phyloP scores from a whole-genome alignment of 305 asterid genomes.

The Fraxinus velutina region DNA sequence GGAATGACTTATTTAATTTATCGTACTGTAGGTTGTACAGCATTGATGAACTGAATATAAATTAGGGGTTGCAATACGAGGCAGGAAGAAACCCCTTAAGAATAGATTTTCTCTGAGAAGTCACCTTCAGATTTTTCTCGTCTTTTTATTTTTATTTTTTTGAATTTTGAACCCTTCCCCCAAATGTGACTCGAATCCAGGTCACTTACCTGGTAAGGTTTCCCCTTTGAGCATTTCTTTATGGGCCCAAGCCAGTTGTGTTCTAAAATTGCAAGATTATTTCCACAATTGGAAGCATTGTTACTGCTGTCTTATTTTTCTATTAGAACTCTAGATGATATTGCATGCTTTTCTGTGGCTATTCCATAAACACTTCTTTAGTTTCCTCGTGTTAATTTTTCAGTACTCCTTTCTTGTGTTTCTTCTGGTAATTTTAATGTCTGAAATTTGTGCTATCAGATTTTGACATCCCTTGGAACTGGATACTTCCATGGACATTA shows the following conservation, averaged over 20 bases:
- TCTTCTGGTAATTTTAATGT: neutral
- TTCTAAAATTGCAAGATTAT: neutral
- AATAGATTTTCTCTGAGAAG: neutral
- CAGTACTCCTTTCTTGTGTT: neutral
- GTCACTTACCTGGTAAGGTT: neutral
- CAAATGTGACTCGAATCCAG: neutral
- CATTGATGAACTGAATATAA: constrained; percentile 24
- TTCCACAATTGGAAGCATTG: neutral
- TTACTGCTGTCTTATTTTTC: neutral
- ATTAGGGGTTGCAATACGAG: constrained; percentile 21
- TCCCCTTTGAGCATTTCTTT: constrained; percentile 1
- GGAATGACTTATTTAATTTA: constrained; percentile 29
- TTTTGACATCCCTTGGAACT: constrained; percentile 19
- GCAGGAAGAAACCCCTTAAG: neutral
- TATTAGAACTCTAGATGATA: neutral
- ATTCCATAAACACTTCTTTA: constrained; percentile 2
- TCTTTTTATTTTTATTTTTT: neutral
- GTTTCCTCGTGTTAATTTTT: neutral
- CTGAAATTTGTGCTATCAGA: constrained; percentile 22
- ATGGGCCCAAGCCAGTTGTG: constrained; percentile 1
- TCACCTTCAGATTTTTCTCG: constrained; percentile 13
- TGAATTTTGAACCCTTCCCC: neutral
- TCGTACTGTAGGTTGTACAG: neutral
- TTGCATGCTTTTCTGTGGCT: constrained; percentile 1
- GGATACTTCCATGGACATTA: constrained; percentile 26